A percentile compares a stretch with the other conserved stretches of the same genome.
phyloP scores from a whole-genome alignment of 371 early-diverging fungal genomes.

The Chytridium lagenaria region DNA sequence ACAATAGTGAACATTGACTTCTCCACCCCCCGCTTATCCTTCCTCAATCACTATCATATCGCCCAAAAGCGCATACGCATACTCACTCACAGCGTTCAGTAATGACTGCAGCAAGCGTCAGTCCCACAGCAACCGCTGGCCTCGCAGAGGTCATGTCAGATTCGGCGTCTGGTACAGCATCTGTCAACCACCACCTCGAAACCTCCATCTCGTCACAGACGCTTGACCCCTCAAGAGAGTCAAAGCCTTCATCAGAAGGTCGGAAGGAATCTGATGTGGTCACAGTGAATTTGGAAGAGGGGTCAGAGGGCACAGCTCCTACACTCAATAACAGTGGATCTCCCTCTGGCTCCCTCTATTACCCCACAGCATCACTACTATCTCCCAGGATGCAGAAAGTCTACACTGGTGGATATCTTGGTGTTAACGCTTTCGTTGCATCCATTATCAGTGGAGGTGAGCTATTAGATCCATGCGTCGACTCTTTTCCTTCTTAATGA shows the following conservation, averaged over 20 bases:
- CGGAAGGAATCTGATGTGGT: background rate
- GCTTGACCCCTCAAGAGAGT: background rate
- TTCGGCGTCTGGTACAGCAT: too few species aligned
- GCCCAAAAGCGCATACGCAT: background rate
- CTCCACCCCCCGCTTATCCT: too few species aligned
- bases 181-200: background rate
- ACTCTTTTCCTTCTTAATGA: background rate
- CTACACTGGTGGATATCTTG: background rate
- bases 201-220: background rate
- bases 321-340: too few species aligned
- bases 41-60: too few species aligned
- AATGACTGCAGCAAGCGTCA: too few species aligned
- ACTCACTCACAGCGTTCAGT: too few species aligned
- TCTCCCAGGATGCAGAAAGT: background rate
- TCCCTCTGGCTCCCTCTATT: background rate
- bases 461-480: too few species aligned
- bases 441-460: constrained; percentile 7
- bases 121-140: too few species aligned
- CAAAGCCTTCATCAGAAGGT: background rate
- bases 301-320: too few species aligned
- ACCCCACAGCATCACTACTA: constrained; percentile 4
- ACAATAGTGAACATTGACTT: too few species aligned
- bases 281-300: too few species aligned
- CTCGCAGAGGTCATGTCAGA: too few species aligned
- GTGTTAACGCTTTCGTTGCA: background rate